Conservation (phyloP, 2,329 filamentous ascomycete genomes). For the Fusarium longipes region DNA sequence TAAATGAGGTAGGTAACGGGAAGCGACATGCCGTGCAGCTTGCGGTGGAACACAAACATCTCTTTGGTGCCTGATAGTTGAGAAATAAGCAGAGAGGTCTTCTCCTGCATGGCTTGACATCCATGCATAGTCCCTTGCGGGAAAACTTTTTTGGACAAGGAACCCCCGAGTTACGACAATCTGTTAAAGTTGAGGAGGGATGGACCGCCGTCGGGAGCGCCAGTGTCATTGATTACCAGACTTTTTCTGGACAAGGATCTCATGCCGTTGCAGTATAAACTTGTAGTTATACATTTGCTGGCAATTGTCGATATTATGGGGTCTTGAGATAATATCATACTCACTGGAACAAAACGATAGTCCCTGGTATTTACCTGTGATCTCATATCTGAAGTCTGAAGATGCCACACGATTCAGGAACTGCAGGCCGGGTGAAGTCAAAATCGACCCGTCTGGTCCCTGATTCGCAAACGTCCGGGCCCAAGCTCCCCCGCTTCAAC, state of each 20-base stretch:
- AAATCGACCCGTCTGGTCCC: conserved; percentile 31
- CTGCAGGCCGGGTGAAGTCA: conserved; percentile 32
- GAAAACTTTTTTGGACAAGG: conserved; percentile 26
- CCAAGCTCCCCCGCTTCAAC: conserved; percentile 36
- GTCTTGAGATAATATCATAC: neutral
- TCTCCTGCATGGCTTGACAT: conserved; percentile 41
- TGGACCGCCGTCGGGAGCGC: conserved; percentile 30
- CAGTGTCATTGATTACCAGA: no score
- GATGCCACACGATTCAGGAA: conserved; percentile 40
- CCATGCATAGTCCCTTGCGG: conserved; percentile 42
- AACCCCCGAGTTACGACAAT: conserved; percentile 22
- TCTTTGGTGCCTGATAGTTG: conserved; percentile 19
- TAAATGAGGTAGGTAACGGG: conserved; percentile 34
- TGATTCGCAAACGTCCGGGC: conserved; percentile 31
- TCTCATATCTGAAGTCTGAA: conserved; percentile 20
- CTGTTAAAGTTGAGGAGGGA: conserved; percentile 23
- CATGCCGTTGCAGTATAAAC: conserved; percentile 25
- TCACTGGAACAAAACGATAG: conserved; percentile 2
- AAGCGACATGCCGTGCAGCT: conserved; percentile 26
- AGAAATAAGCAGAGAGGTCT: neutral
- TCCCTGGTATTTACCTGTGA: conserved; percentile 6
- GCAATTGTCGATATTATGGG: conserved; percentile 10
- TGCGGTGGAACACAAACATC: conserved; percentile 33
- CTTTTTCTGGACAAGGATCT: conserved; percentile 34
- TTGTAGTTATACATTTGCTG: conserved; percentile 4